These are phyloP conservation scores for Coemansia sp. DNA, from an alignment of 192 early-diverging fungal species.

Conservation along the genomic window DNA sequence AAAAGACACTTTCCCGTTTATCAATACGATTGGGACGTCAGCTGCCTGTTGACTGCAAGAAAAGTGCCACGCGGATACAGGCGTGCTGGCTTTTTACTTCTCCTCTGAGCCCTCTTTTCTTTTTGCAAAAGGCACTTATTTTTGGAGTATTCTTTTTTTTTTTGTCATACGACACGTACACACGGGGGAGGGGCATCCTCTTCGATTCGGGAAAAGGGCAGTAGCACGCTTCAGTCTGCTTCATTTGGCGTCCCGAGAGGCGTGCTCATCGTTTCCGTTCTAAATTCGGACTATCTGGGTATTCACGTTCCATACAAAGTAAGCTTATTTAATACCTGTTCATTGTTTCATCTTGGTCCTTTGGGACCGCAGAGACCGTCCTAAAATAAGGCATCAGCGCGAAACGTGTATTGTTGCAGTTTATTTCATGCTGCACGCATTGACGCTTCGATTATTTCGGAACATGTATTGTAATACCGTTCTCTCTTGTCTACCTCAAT, in stretches of 20 bases:
- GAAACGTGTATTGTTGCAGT: neutral
- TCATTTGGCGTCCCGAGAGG: neutral
- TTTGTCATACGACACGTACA: conserved; percentile 18
- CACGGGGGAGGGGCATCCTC: conserved; percentile 1
- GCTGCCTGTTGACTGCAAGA: conserved; percentile 2
- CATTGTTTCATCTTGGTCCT: neutral
- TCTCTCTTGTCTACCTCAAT: neutral
- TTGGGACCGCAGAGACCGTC: neutral
- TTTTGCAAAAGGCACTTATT: conserved; percentile 20
- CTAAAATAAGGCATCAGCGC: conserved; percentile 1
- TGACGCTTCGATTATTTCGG: conserved; percentile 15
- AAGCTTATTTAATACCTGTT: conserved; percentile 9
- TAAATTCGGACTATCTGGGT: neutral
- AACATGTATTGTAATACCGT: neutral
- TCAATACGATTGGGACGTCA: conserved; percentile 1
- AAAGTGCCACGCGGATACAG: neutral
- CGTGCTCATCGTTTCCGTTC: neutral
- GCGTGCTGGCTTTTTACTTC: conserved; percentile 8
- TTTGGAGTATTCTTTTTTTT: conserved; percentile 27
- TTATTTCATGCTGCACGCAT: conserved; percentile 9
- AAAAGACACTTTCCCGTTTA: neutral
- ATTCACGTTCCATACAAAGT: conserved; percentile 11
- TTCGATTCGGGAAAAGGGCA: neutral
- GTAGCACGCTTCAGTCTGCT: neutral
- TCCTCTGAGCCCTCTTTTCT: conserved; percentile 14